Evolutionary conservation across 1,284 basidiomycete genomes (phyloP).

Genomic region (Agroathelia rolfsii): DNA sequence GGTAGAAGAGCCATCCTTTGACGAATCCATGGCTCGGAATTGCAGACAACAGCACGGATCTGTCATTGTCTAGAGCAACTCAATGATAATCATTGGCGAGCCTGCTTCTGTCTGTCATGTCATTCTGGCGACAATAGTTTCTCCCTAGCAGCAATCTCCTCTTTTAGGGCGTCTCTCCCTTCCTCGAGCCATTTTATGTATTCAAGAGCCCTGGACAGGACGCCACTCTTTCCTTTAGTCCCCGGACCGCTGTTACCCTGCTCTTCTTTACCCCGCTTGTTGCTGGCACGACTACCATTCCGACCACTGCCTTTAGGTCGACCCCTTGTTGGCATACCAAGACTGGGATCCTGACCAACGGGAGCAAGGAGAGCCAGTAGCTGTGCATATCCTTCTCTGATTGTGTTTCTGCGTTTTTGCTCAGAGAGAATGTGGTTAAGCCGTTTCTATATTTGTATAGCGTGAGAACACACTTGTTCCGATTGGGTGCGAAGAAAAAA

Average conservation of each 20-base stretch:
- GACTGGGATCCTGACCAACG: slow-evolving; percentile 47
- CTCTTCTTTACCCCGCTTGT: slow-evolving; percentile 43
- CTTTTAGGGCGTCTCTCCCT: slow-evolving; percentile 49
- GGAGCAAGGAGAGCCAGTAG: slow-evolving; percentile 71
- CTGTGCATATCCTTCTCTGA: slow-evolving; percentile 81
- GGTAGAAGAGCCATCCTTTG: no score
- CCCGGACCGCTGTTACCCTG: slow-evolving; percentile 46
- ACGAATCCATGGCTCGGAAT: no score
- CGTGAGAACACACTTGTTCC: no score
- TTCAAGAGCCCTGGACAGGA: slow-evolving; percentile 70
- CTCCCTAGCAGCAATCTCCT: no score
- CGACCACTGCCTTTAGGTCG: slow-evolving; percentile 69
- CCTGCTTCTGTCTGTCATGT: no score
- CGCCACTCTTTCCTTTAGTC: slow-evolving; percentile 79
- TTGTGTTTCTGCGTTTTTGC: slow-evolving; percentile 83
- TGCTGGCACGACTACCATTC: slow-evolving; percentile 20
- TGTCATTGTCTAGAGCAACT: no score
- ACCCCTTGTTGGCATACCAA: slow-evolving; percentile 68
- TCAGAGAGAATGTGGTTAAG: slow-evolving; percentile 92
- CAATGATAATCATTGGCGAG: no score
- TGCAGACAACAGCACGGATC: no score
- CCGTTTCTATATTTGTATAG: no score
- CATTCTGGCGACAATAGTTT: no score
- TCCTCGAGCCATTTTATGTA: slow-evolving; percentile 72
- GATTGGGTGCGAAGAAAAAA: no score